Evolutionary conservation across 495 filamentous ascomycete species (phyloP).

Genomic region (Xylaria intraflava): DNA sequence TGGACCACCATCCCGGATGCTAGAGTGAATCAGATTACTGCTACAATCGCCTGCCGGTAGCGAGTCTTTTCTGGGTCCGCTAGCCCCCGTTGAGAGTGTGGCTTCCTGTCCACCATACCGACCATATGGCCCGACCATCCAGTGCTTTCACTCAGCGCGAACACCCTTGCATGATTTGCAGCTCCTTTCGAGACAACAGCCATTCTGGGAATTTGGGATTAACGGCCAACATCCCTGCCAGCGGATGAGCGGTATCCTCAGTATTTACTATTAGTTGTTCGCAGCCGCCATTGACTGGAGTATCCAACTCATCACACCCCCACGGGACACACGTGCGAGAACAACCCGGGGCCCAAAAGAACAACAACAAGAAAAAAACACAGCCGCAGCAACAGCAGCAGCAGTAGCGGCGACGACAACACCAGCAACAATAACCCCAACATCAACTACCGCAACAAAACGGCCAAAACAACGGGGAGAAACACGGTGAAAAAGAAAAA

Average conservation of each 20-base stretch:
- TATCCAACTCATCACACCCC: constrained; percentile 18
- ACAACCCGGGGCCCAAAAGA: constrained; percentile 2
- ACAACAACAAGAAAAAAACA: constrained; percentile 10
- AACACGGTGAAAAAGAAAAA: background rate
- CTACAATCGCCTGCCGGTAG: constrained; percentile 1
- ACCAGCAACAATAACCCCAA: background rate
- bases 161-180: constrained; percentile 34
- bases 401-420: no score
- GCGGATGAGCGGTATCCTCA: constrained; percentile 7
- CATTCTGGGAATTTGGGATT: constrained; percentile 22
- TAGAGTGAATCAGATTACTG: background rate
- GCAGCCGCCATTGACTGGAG: constrained; percentile 7
- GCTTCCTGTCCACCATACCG: constrained; percentile 8
- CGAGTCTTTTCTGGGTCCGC: background rate
- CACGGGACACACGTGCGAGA: constrained; percentile 6
- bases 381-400: no score
- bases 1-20: constrained; percentile 1
- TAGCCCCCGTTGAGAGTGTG: constrained; percentile 14
- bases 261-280: constrained; percentile 1
- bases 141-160: constrained; percentile 11
- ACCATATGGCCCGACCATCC: constrained; percentile 17
- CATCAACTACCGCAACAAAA: background rate
- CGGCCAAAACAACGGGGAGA: background rate
- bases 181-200: constrained; percentile 23
- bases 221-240: constrained; percentile 30